Conservation (phyloP, 208 protist species). For the Herpetomonas samuelpessoai region DNA sequence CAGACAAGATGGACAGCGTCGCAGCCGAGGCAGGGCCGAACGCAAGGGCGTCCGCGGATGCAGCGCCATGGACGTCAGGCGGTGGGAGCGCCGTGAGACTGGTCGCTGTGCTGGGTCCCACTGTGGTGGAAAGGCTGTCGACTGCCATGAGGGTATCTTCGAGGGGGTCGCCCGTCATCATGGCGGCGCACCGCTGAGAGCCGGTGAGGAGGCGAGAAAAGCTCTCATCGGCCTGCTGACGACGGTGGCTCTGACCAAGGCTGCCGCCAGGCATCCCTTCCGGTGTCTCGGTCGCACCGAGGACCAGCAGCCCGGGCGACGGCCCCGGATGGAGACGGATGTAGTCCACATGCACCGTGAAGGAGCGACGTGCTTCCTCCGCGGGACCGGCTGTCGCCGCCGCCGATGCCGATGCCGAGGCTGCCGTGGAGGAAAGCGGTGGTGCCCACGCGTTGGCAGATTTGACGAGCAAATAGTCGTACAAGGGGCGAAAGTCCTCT, state of each 20-base stretch:
- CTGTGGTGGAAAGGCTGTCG: background rate
- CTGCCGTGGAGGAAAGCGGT: too few relatives aligned
- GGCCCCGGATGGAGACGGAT: conserved; percentile 56
- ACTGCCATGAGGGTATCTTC: background rate
- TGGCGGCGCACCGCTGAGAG: background rate
- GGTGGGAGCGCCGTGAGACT: background rate
- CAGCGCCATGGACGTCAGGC: too few relatives aligned
- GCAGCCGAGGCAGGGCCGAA: conserved; percentile 2
- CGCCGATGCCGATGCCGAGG: background rate
- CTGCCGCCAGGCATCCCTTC: too few relatives aligned
- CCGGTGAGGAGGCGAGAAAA: background rate
- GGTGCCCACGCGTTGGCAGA: conserved; percentile 4
- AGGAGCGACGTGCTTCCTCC: conserved; percentile 28
- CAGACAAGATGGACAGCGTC: conserved; percentile 1
- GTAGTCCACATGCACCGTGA: conserved; percentile 76
- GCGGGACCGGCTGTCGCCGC: background rate
- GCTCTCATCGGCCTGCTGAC: background rate
- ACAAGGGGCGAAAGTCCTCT: conserved; percentile 34
- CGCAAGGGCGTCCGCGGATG: background rate
- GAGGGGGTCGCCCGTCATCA: background rate
- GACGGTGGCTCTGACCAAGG: conserved; percentile 7
- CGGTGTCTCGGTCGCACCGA: background rate
- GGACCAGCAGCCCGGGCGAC: background rate
- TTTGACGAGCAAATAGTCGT: conserved; percentile 32
- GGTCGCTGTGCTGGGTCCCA: background rate